Evolutionary conservation across 768 basidiomycete species (phyloP).

Genomic region (Coprinopsis cinerea): DNA sequence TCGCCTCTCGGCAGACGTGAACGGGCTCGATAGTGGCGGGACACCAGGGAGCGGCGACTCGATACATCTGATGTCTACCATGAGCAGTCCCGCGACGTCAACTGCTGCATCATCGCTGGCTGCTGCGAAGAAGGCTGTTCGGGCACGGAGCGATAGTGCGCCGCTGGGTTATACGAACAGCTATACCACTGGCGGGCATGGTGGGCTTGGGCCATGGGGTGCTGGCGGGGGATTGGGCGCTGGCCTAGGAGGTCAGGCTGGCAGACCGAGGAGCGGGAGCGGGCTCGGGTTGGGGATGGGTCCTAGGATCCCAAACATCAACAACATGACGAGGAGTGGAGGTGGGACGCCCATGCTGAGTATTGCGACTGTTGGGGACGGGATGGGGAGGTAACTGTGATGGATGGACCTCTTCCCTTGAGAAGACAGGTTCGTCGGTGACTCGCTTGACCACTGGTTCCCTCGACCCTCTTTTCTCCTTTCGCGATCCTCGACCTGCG

Average conservation of each 20-base stretch:
- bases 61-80: constrained; percentile 26
- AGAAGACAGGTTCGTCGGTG: background rate
- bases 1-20: constrained; percentile 26
- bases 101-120: constrained; percentile 15
- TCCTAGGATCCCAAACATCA: constrained; percentile 26
- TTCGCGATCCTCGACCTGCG: too few relatives aligned
- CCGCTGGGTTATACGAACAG: constrained; percentile 49
- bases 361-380: constrained; percentile 19
- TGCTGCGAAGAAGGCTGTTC: constrained; percentile 33
- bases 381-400: background rate
- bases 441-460: background rate
- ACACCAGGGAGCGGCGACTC: constrained; percentile 25
- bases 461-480: too few relatives aligned
- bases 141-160: constrained; percentile 64
- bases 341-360: constrained; percentile 6
- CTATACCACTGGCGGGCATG: constrained; percentile 8
- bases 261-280: constrained; percentile 47
- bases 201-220: constrained; percentile 17
- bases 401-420: background rate
- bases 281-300: constrained; percentile 25
- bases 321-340: constrained; percentile 28
- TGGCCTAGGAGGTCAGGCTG: constrained; percentile 21
- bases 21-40: background rate
- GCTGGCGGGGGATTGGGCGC: constrained; percentile 20
- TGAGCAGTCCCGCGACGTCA: constrained; percentile 28